These are phyloP conservation scores for Cucurbita pepo DNA, from an alignment of 306 rosid species.

Conservation along the genomic window DNA sequence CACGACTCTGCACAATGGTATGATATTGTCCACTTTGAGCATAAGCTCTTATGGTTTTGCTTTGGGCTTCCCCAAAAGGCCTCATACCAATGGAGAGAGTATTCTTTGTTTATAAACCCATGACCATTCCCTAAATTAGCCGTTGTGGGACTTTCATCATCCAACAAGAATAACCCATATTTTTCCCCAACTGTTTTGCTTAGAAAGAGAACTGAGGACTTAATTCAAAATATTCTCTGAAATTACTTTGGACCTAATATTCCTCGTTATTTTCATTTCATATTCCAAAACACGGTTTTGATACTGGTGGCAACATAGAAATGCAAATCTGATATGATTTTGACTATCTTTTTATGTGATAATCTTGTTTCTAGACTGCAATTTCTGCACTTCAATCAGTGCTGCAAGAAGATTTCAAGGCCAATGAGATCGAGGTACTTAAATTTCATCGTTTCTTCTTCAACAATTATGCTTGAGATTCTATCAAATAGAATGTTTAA, in stretches of 20 bases:
- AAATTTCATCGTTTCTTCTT: background rate
- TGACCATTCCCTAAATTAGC: too few relatives aligned
- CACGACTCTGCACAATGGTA: too few relatives aligned
- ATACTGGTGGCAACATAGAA: background rate
- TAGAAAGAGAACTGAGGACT: background rate
- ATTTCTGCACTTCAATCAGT: slow-evolving; percentile 96
- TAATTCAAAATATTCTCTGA: background rate
- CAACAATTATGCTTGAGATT: background rate
- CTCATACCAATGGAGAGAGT: too few relatives aligned
- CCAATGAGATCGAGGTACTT: slow-evolving; percentile 90
- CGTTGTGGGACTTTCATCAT: too few relatives aligned
- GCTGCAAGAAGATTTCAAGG: slow-evolving; percentile 97
- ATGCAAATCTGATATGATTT: background rate
- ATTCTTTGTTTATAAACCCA: too few relatives aligned
- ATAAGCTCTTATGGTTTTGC: too few relatives aligned
- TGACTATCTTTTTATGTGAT: background rate
- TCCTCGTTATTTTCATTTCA: background rate
- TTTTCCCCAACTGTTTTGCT: background rate
- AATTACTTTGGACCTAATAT: background rate
- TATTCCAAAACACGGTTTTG: background rate
- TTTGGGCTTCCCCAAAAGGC: too few relatives aligned
- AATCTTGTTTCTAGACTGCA: slow-evolving; percentile 45
- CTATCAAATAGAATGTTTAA: background rate
- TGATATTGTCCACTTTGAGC: too few relatives aligned
- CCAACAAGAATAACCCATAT: background rate